Evolutionary conservation across 371 early-diverging fungal genomes (phyloP), one percentile per base, ranked within the genome.

Genomic region (Circinella minor): DNA sequence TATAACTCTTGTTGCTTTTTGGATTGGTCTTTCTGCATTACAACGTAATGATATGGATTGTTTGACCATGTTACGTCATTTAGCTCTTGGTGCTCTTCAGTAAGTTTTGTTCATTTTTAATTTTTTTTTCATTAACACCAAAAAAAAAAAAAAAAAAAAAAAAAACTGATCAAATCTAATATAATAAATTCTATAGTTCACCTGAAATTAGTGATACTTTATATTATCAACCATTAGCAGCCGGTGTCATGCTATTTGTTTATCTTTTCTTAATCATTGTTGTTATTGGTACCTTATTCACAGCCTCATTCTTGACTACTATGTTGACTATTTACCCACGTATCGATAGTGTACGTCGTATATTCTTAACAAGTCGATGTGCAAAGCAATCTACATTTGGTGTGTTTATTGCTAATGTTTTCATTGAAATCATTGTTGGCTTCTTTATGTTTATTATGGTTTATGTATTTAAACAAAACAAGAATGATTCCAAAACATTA

Each of bases 71-170:
- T 39, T 84, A n/a, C 74, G 74, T 9, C 67, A 76, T 36, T 67
- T 84, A 18, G 55, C 74, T 6, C 65, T 84, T 11, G 84, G 80
- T 60, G 84, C 81, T n/a, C 66, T 84, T 18, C 82, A 81, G 83
- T 83, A 76, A 80, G 80, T 74, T 36, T 57, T 18, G 14, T 10
- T 54, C 4, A 4, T 0, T 55, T 47, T 17, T 18, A 36, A 15
- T 55, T 36, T 49, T 34, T 37, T 15, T 61, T 36, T 57, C 55
- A 55, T 47, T 18, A 37, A 20, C 54, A 17, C 59, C 55, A 18
- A 20, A 9, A 11, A 39, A 17, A 1, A 55, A 18, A 20, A 9
- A 11, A 39, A 17, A 1, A 55, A 66, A 10, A 20, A 9, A 57
- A 1, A 15, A 9, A 47, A 11, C n/a, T 57, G 3, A 10, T 10